Percentiles rank a stretch among this genome's conserved stretches.
phyloP scores from a whole-genome alignment of 2,329 filamentous ascomycete genomes.

The Ophiostoma tasmaniense region DNA sequence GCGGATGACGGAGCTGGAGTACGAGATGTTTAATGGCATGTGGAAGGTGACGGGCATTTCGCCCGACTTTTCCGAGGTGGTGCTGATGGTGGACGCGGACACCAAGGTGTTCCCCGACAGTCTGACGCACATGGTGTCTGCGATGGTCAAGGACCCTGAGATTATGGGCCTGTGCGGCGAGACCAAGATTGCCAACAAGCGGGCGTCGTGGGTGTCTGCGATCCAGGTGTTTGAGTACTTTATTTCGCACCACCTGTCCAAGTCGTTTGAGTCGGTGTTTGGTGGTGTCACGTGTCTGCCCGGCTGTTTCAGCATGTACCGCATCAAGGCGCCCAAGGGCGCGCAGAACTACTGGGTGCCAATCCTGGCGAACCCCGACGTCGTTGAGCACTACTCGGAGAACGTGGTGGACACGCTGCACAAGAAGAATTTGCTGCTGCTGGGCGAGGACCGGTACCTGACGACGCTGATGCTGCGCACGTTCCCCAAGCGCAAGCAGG shows the following conservation, averaged over 20 bases:
- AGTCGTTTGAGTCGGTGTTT: constrained; percentile 97
- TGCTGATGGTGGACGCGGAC: constrained; percentile 98
- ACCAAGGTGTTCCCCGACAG: constrained; percentile 99
- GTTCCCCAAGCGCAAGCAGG: constrained; percentile 97
- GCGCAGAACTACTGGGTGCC: constrained; percentile 99
- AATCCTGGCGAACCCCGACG: constrained; percentile 94
- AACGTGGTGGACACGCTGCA: constrained; percentile 98
- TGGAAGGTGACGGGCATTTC: constrained; percentile 99
- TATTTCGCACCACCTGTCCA: constrained; percentile 93
- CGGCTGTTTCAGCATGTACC: constrained; percentile 99
- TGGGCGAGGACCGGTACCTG: constrained; percentile 90
- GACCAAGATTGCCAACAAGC: constrained; percentile 99
- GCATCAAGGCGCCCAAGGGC: constrained; percentile 97
- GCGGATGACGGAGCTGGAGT: constrained; percentile 98
- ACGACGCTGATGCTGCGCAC: constrained; percentile 97
- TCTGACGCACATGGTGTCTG: constrained; percentile 95
- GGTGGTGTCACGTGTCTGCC: constrained; percentile 98
- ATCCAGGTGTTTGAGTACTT: constrained; percentile 99
- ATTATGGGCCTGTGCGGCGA: constrained; percentile 99
- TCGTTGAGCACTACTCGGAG: constrained; percentile 98
- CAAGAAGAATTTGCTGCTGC: constrained; percentile 87
- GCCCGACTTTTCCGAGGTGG: constrained; percentile 93
- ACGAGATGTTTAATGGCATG: constrained; percentile 98
- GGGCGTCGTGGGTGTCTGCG: constrained; percentile 86
- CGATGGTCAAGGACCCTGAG: constrained; percentile 98